Evolutionary conservation across 148 eudicot genomes (phyloP).

Genomic region (Polygonum aviculare): DNA sequence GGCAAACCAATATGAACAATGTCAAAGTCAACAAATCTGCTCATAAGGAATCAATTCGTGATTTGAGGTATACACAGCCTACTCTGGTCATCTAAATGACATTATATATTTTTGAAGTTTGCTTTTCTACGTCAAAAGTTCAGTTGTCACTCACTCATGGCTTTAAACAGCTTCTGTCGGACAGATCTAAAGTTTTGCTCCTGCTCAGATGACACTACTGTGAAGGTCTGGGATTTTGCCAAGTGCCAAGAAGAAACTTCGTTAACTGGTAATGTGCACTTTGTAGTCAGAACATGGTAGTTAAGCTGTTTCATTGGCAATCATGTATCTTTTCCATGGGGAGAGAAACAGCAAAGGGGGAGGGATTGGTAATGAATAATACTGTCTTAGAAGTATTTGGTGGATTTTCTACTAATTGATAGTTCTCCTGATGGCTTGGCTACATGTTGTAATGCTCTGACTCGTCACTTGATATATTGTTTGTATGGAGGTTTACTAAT

Average conservation of each 20-base stretch:
- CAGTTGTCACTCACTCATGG: constrained; percentile 6
- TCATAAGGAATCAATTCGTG: constrained; percentile 94
- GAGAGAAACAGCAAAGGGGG: background rate
- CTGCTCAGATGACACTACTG: constrained; percentile 95
- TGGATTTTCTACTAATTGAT: background rate
- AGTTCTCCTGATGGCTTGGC: background rate
- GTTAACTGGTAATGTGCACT: constrained; percentile 80
- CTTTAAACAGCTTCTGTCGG: constrained; percentile 72
- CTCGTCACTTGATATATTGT: background rate
- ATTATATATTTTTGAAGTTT: background rate
- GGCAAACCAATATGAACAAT: constrained; percentile 99
- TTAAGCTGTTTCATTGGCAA: background rate
- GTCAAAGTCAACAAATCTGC: constrained; percentile 91
- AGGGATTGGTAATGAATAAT: background rate
- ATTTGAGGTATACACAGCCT: constrained; percentile 46
- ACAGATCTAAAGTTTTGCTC: constrained; percentile 97
- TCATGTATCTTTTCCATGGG: background rate
- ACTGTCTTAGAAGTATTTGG: background rate
- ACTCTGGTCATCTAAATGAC: background rate
- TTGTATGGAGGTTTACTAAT: background rate
- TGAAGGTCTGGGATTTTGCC: constrained; percentile 98
- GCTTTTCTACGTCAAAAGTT: background rate
- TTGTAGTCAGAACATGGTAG: background rate
- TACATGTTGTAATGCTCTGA: background rate
- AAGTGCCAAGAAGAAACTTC: constrained; percentile 92